These are phyloP conservation scores for Chlorella variabilis DNA, from an alignment of 163 green algal genomes.

Conservation along the genomic window DNA sequence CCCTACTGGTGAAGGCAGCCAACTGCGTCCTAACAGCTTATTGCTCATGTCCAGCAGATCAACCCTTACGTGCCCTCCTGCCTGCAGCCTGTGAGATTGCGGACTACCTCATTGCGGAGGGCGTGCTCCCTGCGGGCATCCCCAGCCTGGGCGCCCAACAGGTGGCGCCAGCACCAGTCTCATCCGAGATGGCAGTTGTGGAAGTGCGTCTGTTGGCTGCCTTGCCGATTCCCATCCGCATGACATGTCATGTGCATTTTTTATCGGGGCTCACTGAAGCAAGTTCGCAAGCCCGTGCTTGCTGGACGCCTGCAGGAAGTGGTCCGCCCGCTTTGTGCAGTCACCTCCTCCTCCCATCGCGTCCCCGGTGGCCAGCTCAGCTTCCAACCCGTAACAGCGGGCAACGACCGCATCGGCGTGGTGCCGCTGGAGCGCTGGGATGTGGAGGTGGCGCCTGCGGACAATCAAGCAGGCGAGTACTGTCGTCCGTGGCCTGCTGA, in stretches of 20 bases:
- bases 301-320: too few species aligned
- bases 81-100: conserved; percentile 29
- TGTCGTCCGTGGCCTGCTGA: neutral
- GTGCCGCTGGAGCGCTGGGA: conserved; percentile 72
- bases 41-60: conserved; percentile 17
- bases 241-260: too few species aligned
- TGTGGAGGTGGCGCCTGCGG: conserved; percentile 53
- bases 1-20: conserved; percentile 43
- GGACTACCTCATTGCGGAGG: conserved; percentile 4
- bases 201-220: too few species aligned
- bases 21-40: neutral
- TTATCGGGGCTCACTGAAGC: too few species aligned
- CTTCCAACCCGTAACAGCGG: neutral
- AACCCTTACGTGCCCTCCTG: neutral
- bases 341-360: conserved; percentile 23
- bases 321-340: neutral
- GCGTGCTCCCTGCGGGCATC: neutral
- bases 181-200: neutral
- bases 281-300: too few species aligned
- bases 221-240: too few species aligned
- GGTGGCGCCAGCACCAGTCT: neutral
- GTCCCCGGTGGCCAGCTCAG: conserved; percentile 33
- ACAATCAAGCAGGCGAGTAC: conserved; percentile 31
- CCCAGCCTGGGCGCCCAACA: too few species aligned
- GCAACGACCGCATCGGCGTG: conserved; percentile 49